Conservation (phyloP, 805 yeast species). For the Lipomyces yamanashiensis region DNA sequence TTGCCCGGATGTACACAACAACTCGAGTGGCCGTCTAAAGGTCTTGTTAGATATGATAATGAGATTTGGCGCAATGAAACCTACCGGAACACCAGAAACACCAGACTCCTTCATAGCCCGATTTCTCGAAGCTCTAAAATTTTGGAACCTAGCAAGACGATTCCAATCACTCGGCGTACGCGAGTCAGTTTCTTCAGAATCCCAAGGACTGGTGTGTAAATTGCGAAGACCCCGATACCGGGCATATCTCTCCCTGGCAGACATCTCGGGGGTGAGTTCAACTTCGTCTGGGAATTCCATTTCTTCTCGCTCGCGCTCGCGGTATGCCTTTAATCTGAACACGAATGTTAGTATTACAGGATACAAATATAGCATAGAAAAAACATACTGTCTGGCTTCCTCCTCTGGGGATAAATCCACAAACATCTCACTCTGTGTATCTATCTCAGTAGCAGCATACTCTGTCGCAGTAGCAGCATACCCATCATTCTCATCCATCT, state of each 20-base stretch:
- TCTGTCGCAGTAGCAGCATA: slow-evolving; percentile 37
- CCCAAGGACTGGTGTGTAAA: slow-evolving; percentile 82
- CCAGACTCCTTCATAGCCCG: slow-evolving; percentile 65
- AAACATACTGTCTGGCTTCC: slow-evolving; percentile 67
- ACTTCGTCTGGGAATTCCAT: slow-evolving; percentile 97
- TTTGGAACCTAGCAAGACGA: slow-evolving; percentile 71
- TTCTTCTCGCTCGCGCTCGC: slow-evolving; percentile 63
- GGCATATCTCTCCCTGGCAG: slow-evolving; percentile 73
- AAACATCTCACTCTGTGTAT: slow-evolving; percentile 58
- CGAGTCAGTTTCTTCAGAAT: slow-evolving; percentile 78
- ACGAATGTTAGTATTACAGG: background rate
- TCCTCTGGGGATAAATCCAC: slow-evolving; percentile 81
- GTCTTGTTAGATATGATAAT: slow-evolving; percentile 46
- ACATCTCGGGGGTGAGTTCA: slow-evolving; percentile 75
- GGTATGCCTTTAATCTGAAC: slow-evolving; percentile 57
- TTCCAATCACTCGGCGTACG: slow-evolving; percentile 79
- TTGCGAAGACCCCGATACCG: slow-evolving; percentile 89
- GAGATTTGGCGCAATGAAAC: slow-evolving; percentile 1
- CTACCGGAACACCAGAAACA: slow-evolving; percentile 39
- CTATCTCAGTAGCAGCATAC: slow-evolving; percentile 55
- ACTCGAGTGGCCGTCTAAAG: slow-evolving; percentile 67
- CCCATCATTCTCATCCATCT: slow-evolving; percentile 19
- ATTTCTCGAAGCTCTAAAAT: slow-evolving; percentile 76
- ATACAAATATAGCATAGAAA: background rate
- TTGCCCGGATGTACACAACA: slow-evolving; percentile 57